A percentile compares a stretch with the other conserved stretches of the same genome.
These are phyloP conservation scores for Aureobasidium vineae DNA, from an alignment of 2,329 filamentous ascomycete species.

Conservation along the genomic window DNA sequence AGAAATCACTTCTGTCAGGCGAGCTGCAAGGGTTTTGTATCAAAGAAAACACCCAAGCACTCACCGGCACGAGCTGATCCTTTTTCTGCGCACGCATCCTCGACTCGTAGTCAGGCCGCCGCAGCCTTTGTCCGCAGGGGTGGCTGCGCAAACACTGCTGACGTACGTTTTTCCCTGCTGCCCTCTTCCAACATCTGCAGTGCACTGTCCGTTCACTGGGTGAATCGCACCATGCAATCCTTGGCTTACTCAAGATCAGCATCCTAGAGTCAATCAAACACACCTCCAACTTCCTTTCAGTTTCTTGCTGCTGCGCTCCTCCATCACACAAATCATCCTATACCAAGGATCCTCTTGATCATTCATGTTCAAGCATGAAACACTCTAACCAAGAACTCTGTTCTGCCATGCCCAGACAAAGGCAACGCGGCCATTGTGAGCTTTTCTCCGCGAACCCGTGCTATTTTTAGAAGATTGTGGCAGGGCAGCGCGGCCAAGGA, in stretches of 20 bases:
- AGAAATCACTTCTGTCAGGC: neutral
- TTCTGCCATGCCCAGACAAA: neutral
- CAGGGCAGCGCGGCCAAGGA: neutral
- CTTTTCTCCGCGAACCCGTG: neutral
- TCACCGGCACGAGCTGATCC: neutral
- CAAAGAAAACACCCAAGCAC: neutral
- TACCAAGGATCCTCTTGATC: neutral
- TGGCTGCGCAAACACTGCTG: conserved; percentile 21
- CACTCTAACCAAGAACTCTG: neutral
- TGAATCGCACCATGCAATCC: conserved; percentile 17
- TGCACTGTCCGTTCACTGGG: conserved; percentile 2
- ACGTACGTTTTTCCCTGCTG: conserved; percentile 5
- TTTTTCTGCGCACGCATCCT: neutral
- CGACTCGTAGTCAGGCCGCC: conserved; percentile 18
- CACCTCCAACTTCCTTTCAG: neutral
- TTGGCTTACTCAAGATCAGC: conserved; percentile 6
- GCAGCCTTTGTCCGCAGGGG: conserved; percentile 17
- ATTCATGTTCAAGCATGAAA: neutral
- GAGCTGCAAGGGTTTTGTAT: conserved; percentile 17
- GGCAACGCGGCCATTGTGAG: conserved; percentile 16
- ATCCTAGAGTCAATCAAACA: conserved; percentile 1
- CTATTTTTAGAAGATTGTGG: conserved; percentile 12
- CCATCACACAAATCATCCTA: neutral
- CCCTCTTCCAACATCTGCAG: conserved; percentile 5
- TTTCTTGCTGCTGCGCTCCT: neutral